phyloP scores from a whole-genome alignment of 1,139 yeast genomes.

The Suhomyces maxii region DNA sequence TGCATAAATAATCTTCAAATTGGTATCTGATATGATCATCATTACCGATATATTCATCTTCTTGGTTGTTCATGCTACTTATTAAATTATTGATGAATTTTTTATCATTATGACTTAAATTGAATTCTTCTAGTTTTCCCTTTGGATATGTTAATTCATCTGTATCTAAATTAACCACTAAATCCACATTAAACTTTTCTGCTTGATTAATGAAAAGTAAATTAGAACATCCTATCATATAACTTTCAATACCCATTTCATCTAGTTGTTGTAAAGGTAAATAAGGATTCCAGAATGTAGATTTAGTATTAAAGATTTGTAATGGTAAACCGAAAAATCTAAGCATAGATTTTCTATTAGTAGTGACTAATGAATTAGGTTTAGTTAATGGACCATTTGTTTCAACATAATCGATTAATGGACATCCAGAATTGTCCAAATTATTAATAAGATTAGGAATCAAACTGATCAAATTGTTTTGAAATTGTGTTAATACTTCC shows the following conservation, averaged over 20 bases:
- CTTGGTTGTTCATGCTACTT: slow-evolving; percentile 18
- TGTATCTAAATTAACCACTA: slow-evolving; percentile 40
- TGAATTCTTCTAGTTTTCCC: slow-evolving; percentile 39
- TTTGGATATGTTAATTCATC: slow-evolving; percentile 45
- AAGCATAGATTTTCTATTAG: slow-evolving; percentile 74
- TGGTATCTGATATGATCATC: slow-evolving; percentile 87
- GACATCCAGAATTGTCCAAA: slow-evolving; percentile 79
- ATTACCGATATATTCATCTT: slow-evolving; percentile 56
- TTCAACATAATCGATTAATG: slow-evolving; percentile 59
- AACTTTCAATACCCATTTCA: slow-evolving; percentile 66
- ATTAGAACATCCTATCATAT: slow-evolving; percentile 86
- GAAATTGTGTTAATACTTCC: slow-evolving; percentile 76
- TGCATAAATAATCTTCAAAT: slow-evolving; percentile 85
- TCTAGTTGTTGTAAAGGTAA: slow-evolving; percentile 88
- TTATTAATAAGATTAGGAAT: slow-evolving; percentile 76
- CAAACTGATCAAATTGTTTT: slow-evolving; percentile 68
- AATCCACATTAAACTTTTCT: slow-evolving; percentile 49
- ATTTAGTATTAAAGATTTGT: slow-evolving; percentile 75
- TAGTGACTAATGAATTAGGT: slow-evolving; percentile 73
- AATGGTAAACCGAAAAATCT: slow-evolving; percentile 86
- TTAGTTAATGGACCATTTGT: slow-evolving; percentile 49
- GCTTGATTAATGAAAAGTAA: slow-evolving; percentile 73
- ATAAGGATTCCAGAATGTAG: slow-evolving; percentile 90
- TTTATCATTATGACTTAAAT: slow-evolving; percentile 65
- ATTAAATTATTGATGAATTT: slow-evolving; percentile 61